Base-by-base conservation (phyloP, 169 alveolate genomes). In the Sarcocystis neurona region DNA sequence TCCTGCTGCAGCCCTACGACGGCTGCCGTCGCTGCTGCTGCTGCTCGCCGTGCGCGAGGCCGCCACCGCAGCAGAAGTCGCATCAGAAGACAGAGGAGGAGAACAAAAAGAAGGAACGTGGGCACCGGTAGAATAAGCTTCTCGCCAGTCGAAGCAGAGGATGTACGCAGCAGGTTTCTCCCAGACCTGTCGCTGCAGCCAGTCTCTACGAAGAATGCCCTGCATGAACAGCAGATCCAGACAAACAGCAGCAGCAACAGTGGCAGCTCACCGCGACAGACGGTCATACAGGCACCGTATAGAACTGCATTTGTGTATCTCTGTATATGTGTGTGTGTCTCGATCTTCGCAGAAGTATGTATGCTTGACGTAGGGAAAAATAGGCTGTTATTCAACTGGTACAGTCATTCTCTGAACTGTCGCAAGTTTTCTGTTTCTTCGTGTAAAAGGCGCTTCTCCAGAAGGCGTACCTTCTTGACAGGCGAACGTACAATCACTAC, bases 141-240 rank as follows among this genome's bases (percentile, higher is more conserved):
- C 72, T 8, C 91, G 56, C 91, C 91, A 88, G 58, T 88, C 91
- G 84, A 88, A 88, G 58, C 88, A 88, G 47, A 88, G 39, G 47
- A 78, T 77, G 77, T 77, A 77, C 46, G 88, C 82, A 37, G 91
- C 70, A 23, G 91, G 91, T 39, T 84, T 58, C 72, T 88, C 91
- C 18, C 82, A 58, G 0, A 85, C 77, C 88, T 77, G 82, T 63
- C 72, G 84, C 50, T 77, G 91, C 91, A 88, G 56, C 91, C 91
- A 88, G 20, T 72, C 63, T 50, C 79, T 87, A 43, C 84, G 82
- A 60, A 88, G 91, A 60, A 88, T 60, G 27, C 91, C 91, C 91
- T 88, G 91, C 20, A 8, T 6, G 34, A 63, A 63, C 10, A 53
- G 23, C 12, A 53, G 30, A 23, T 53, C 12, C 66, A 53, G 66